Evolutionary conservation across 2,329 filamentous ascomycete species (phyloP), one percentile per base, ranked within the genome.

Genomic region (Dactylellina cionopaga): DNA sequence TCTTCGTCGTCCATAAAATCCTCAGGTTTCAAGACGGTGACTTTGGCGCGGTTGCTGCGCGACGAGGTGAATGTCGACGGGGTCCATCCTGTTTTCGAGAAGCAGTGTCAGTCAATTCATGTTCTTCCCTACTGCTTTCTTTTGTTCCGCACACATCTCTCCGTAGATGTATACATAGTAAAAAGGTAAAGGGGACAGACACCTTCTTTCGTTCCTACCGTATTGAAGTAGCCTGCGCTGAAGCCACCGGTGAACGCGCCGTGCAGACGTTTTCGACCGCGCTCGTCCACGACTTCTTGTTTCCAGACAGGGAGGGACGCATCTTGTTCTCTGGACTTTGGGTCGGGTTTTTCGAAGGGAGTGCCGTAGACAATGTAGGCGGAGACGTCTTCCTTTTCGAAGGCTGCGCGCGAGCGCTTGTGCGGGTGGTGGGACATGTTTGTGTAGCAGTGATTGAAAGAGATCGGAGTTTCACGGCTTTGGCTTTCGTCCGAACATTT

Each of bases 1-100:
- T 99, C 95, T 79, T 99, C 95, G 41, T 96, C 94, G 77, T 99
- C 95, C 95, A 99, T 99, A 77, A 93, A 98, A 78, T 98, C 93
- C 80, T 98, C 92, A 0, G 88, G 87, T 49, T 89, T 87, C 78
- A 90, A 88, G 74, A 85, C 81, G 17, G 76, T 76, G 1, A 81
- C 76, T 74, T 86, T 84, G n/a, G 83, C 88, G 63, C 92, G 90
- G 77, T 91, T 92, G 37, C 87, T 83, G 22, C 95, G 90, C 55
- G 93, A 97, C 5, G 94, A 98, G 7, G 96, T 89, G 80, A 98
- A 99, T 0, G 91, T 90, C 19, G 92, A 89, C 1, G 95, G 95
- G 0, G 92, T 89, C 94, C 94, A 99, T 83, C 95, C 76, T 77
- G 58, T 17, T 10, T 22, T 19, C 7, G 3, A 11, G 24, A 51